A percentile compares a stretch with the other conserved stretches of the same genome.
Evolutionary conservation across 73 alveolate species (phyloP).

Genomic region (Paramecium pentaurelia): DNA sequence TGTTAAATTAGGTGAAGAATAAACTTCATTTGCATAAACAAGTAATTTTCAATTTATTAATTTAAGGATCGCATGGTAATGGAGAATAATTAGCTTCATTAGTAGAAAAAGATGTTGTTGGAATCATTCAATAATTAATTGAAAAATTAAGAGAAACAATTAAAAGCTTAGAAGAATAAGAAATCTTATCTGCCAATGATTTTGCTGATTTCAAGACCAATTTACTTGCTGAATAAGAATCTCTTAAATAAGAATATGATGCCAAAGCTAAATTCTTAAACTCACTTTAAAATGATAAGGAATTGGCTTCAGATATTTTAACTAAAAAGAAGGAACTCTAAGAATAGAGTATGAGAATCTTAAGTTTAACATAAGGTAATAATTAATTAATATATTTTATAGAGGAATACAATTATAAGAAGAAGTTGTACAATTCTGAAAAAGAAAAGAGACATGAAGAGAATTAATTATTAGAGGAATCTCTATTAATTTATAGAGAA

Average conservation of each 20-base stretch:
- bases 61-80: neutral
- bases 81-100: neutral
- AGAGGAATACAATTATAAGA: constrained; percentile 40
- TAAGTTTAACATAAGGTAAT: constrained; percentile 10
- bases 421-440: constrained; percentile 2
- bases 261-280: constrained; percentile 42
- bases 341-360: constrained; percentile 28
- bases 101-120: constrained; percentile 28
- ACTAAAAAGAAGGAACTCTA: constrained; percentile 20
- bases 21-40: neutral
- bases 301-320: constrained; percentile 24
- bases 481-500: constrained; percentile 22
- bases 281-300: constrained; percentile 38
- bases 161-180: constrained; percentile 44
- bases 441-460: constrained; percentile 38
- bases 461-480: constrained; percentile 28
- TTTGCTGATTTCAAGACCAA: constrained; percentile 46
- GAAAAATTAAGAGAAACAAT: constrained; percentile 46
- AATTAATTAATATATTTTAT: neutral
- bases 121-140: constrained; percentile 16
- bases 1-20: constrained; percentile 34
- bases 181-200: constrained; percentile 35
- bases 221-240: constrained; percentile 42
- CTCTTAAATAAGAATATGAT: constrained; percentile 45
- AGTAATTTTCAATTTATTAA: neutral